Percentiles rank a stretch among this genome's conserved stretches.
phyloP scores from a whole-genome alignment of 805 yeast species.

The Pichia sporocuriosa region DNA sequence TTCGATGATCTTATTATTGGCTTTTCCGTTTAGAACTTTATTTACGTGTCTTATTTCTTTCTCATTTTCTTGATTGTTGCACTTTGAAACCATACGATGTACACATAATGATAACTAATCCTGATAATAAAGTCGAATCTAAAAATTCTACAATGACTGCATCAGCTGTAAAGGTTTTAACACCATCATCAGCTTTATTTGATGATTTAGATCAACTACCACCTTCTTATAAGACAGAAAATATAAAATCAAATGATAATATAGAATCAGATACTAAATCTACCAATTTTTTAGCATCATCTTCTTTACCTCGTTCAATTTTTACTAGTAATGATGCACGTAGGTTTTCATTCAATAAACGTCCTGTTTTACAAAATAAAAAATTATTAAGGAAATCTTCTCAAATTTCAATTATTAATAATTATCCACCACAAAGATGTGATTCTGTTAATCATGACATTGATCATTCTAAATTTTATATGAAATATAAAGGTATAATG shows the following conservation, averaged over 20 bases:
- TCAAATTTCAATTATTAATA: conserved; percentile 23
- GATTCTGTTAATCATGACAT: conserved; percentile 24
- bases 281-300: neutral
- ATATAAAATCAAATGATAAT: neutral
- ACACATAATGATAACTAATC: neutral
- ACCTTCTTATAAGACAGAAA: neutral
- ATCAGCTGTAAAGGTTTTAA: neutral
- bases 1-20: no score
- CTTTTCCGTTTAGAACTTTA: no score
- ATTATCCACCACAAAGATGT: conserved; percentile 29
- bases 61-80: no score
- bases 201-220: neutral
- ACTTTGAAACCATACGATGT: no score
- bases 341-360: conserved; percentile 27
- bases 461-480: conserved; percentile 26
- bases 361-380: conserved; percentile 18
- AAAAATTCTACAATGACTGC: neutral
- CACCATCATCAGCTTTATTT: conserved; percentile 5
- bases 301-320: conserved; percentile 5
- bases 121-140: neutral
- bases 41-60: no score
- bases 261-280: neutral
- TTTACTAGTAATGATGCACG: conserved; percentile 7
- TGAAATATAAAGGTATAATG: conserved; percentile 27
- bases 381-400: conserved; percentile 19